phyloP scores from a whole-genome alignment of 768 basidiomycete species.

The Kwoniella newhampshirensis region DNA sequence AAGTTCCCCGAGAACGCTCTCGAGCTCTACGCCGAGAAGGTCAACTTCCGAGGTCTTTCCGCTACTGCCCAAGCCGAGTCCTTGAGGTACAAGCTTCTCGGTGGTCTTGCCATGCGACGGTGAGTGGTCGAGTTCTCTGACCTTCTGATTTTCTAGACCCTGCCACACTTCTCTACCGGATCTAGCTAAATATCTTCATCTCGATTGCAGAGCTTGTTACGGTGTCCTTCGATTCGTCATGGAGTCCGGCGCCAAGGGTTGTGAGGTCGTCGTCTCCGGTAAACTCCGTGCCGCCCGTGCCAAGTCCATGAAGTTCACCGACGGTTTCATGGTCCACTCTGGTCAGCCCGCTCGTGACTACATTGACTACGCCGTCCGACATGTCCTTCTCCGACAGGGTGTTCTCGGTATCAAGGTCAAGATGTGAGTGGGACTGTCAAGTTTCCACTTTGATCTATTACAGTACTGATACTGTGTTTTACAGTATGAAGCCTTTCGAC shows the following conservation, averaged over 20 bases:
- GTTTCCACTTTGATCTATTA: too few species aligned
- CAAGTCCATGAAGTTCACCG: constrained; percentile 99
- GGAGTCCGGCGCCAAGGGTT: constrained; percentile 99
- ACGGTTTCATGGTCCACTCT: constrained; percentile 82
- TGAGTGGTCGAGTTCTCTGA: too few species aligned
- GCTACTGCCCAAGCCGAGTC: constrained; percentile 99
- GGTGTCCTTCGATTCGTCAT: constrained; percentile 99
- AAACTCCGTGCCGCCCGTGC: constrained; percentile 99
- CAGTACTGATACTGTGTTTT: constrained; percentile 1
- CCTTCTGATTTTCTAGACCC: too few species aligned
- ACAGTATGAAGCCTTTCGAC: constrained; percentile 94
- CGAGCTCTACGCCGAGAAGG: constrained; percentile 99
- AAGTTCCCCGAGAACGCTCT: constrained; percentile 99
- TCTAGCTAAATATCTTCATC: not conserved
- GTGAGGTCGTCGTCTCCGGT: constrained; percentile 98
- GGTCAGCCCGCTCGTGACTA: constrained; percentile 97
- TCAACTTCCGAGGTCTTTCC: constrained; percentile 94
- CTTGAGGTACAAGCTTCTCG: constrained; percentile 97
- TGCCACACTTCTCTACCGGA: too few species aligned
- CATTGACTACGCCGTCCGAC: constrained; percentile 94
- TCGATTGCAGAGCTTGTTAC: constrained; percentile 75
- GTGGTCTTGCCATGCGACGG: constrained; percentile 98
- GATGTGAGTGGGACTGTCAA: constrained; percentile 64
- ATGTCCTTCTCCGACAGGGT: constrained; percentile 97
- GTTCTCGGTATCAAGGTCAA: constrained; percentile 99